Conservation (phyloP, 2,329 filamentous ascomycete species). For the Apiospora hydei region DNA sequence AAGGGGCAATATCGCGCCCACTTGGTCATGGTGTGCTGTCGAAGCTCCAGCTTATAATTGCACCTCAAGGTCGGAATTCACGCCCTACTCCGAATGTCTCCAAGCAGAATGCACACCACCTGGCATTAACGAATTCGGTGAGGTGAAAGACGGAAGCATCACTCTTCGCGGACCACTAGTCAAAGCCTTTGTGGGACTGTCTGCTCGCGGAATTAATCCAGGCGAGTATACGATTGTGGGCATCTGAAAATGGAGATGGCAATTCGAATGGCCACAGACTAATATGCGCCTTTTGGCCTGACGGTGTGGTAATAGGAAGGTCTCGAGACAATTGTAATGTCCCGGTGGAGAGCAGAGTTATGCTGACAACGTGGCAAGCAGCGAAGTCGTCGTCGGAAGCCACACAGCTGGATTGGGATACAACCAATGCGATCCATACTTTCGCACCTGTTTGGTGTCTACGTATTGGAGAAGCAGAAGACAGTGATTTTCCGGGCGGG, state of each 20-base stretch:
- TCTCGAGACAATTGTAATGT: neutral
- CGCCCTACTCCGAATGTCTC: neutral
- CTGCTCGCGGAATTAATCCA: neutral
- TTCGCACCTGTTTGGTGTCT: neutral
- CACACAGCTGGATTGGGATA: neutral
- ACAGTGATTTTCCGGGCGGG: neutral
- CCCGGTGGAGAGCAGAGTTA: neutral
- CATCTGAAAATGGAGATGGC: neutral
- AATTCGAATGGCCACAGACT: neutral
- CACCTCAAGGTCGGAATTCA: neutral
- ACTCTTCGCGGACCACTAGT: neutral
- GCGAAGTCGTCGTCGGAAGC: neutral
- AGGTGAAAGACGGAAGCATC: neutral
- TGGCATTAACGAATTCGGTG: neutral
- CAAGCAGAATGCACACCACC: neutral
- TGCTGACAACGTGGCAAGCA: neutral
- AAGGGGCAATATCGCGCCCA: neutral
- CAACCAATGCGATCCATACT: neutral
- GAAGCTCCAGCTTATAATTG: neutral
- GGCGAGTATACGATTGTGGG: neutral
- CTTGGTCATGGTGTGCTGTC: neutral
- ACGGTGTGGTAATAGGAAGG: neutral
- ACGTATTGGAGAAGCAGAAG: neutral
- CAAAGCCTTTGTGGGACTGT: neutral
- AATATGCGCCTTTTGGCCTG: no score